A percentile compares a stretch with the other conserved stretches of the same genome.
Evolutionary conservation across 768 basidiomycete species (phyloP).

Genomic region (Polyporus arcularius): DNA sequence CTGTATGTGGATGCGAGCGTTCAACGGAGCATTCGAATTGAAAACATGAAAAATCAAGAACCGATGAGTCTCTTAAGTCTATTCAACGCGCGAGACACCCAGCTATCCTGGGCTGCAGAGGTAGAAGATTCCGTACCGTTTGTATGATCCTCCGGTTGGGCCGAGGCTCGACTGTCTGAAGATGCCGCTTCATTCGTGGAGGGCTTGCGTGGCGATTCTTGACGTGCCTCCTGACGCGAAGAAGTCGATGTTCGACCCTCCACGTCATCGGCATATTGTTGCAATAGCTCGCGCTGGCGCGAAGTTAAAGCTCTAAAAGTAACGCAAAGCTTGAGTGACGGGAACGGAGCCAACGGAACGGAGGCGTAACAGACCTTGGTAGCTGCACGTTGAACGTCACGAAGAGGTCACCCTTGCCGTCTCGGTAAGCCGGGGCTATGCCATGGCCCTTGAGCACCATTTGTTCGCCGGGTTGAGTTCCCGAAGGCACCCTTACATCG

Average conservation of each 20-base stretch:
- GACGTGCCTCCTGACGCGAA: constrained; percentile 16
- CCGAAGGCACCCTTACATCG: constrained; percentile 87
- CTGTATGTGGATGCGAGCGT: constrained; percentile 10
- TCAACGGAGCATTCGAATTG: constrained; percentile 9
- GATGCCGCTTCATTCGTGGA: constrained; percentile 25
- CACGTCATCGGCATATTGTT: constrained; percentile 91
- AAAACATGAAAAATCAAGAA: constrained; percentile 63
- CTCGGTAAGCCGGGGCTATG: constrained; percentile 59
- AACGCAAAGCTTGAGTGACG: neutral
- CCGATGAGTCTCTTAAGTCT: constrained; percentile 70
- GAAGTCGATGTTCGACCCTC: constrained; percentile 57
- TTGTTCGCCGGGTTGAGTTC: constrained; percentile 97
- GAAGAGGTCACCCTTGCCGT: constrained; percentile 80
- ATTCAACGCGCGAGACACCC: constrained; percentile 72
- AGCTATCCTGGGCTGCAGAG: constrained; percentile 58
- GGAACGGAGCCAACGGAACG: neutral
- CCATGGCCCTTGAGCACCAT: constrained; percentile 92
- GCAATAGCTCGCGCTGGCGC: constrained; percentile 83
- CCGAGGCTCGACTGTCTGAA: constrained; percentile 23
- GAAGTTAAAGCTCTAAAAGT: constrained; percentile 70
- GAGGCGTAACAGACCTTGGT: constrained; percentile 69
- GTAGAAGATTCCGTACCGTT: constrained; percentile 80
- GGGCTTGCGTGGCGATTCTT: constrained; percentile 22
- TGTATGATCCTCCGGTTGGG: constrained; percentile 37
- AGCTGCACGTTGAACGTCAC: constrained; percentile 86